phyloP scores from a whole-genome alignment of 305 asterid species.

The Ilex paraguariensis region DNA sequence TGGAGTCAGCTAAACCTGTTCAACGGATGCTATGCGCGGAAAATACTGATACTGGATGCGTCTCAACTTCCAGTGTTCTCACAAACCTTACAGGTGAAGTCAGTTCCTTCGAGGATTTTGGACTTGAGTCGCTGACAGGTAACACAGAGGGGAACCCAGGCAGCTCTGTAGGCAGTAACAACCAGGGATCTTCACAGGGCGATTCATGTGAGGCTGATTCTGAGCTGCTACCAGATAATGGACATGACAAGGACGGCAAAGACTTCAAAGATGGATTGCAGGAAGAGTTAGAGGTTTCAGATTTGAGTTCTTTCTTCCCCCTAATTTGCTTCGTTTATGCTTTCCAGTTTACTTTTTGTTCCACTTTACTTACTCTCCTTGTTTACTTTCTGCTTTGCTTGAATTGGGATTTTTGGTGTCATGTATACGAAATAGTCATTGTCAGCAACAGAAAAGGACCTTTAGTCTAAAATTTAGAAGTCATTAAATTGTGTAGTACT shows the following conservation, averaged over 20 bases:
- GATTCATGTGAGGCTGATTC: slow-evolving; percentile 25
- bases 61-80: slow-evolving; percentile 18
- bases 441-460: background rate
- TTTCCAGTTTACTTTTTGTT: slow-evolving; percentile 1
- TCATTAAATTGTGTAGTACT: too few relatives aligned
- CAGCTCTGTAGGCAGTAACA: slow-evolving; percentile 13
- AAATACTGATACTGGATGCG: slow-evolving; percentile 28
- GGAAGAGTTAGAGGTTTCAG: slow-evolving; percentile 73
- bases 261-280: slow-evolving; percentile 47
- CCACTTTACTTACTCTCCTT: background rate
- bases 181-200: slow-evolving; percentile 21
- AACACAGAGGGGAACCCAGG: slow-evolving; percentile 20
- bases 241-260: slow-evolving; percentile 32
- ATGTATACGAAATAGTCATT: slow-evolving; percentile 2
- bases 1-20: slow-evolving; percentile 12
- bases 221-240: slow-evolving; percentile 31
- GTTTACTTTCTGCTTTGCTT: background rate
- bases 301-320: slow-evolving; percentile 38
- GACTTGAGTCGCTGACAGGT: slow-evolving; percentile 5
- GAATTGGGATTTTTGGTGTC: too few relatives aligned
- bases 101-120: slow-evolving; percentile 4
- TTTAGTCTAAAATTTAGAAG: too few relatives aligned
- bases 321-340: background rate
- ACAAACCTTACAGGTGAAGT: slow-evolving; percentile 10
- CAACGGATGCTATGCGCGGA: slow-evolving; percentile 17